Evolutionary conservation across 2,329 filamentous ascomycete species (phyloP).

Genomic region (Sporothrix variecibatus): DNA sequence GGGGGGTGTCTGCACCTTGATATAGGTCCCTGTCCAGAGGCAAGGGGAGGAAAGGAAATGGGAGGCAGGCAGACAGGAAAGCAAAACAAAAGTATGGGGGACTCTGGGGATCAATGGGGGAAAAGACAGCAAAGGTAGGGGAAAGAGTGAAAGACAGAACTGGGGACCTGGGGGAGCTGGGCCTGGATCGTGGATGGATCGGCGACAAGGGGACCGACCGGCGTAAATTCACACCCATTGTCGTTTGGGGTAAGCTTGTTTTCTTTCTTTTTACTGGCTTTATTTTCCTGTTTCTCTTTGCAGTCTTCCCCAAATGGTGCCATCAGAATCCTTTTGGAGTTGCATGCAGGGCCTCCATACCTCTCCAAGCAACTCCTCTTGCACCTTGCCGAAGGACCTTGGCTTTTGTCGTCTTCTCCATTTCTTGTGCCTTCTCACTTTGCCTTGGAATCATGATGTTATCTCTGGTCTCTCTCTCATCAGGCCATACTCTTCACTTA

Average conservation of each 20-base stretch:
- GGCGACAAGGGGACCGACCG: neutral
- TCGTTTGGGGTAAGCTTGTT: conserved; percentile 12
- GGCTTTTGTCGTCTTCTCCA: neutral
- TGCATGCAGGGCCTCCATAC: neutral
- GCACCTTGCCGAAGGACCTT: neutral
- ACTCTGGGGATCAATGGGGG: too few species aligned
- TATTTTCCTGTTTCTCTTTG: neutral
- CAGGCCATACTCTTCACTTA: neutral
- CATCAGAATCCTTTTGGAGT: neutral
- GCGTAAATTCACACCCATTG: neutral
- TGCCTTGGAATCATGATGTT: neutral
- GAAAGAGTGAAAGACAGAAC: neutral
- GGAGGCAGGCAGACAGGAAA: neutral
- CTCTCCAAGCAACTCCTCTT: neutral
- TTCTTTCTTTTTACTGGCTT: neutral
- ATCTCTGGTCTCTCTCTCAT: neutral
- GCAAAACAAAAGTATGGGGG: neutral
- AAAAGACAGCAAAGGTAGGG: neutral
- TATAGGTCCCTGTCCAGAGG: neutral
- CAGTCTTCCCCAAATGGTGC: neutral
- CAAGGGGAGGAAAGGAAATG: neutral
- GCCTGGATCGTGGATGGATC: conserved; percentile 17
- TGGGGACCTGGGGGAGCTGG: neutral
- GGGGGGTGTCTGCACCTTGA: conserved; percentile 7
- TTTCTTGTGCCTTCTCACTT: neutral